Evolutionary conservation across 306 rosid species (phyloP), one percentile per base, ranked within the genome.

Genomic region (Aeschynomene evenia): DNA sequence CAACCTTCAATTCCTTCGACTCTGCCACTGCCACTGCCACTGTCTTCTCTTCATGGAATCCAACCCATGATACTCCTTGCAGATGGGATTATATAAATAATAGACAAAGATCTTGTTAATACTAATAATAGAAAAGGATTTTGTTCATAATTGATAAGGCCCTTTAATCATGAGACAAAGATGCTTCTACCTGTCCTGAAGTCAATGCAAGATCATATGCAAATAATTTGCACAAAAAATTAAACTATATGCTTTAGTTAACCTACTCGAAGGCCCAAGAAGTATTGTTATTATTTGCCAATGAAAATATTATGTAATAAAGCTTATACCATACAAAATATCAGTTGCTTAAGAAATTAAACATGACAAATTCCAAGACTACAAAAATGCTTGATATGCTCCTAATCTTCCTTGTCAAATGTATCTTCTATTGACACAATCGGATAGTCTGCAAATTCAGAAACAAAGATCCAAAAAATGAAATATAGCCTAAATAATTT

Each of bases 341-440:
- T 80, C 53, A 68, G 48, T 34, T 49, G 56, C 31, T 68, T 24
- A 63, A 39, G 19, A 42, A 82, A 68, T 73, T 48, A 61, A 63
- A 86, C 97, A 90, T 85, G 97, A 85, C 96, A 88, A 73, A 88
- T 61, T 66, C 80, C 89, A 66, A 88, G 97, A 62, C 86, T 68
- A 28, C 85, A 82, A 75, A 94, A 79, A 26, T 67, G 2, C 82
- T 90, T 94, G 69, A 85, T 52, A 77, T 79, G 95, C 77, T 94
- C 97, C 99, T 96, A 94, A 72, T 91, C 99, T 81, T 94, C 96
- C 87, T 76, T 83, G 85, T 94, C 99, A 80, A 94, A 91, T 61
- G 99, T 97, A 81, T 94, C 99, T 80, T 90, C 92, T 74, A 94
- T 91, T 70, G 95, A 94, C 51, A 88, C 86, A 69, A 94, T 71